Percentiles rank a stretch among this genome's conserved stretches.
These are phyloP conservation scores for Aureoboletus auriporus DNA, from an alignment of 768 basidiomycete genomes.

Conservation along the genomic window DNA sequence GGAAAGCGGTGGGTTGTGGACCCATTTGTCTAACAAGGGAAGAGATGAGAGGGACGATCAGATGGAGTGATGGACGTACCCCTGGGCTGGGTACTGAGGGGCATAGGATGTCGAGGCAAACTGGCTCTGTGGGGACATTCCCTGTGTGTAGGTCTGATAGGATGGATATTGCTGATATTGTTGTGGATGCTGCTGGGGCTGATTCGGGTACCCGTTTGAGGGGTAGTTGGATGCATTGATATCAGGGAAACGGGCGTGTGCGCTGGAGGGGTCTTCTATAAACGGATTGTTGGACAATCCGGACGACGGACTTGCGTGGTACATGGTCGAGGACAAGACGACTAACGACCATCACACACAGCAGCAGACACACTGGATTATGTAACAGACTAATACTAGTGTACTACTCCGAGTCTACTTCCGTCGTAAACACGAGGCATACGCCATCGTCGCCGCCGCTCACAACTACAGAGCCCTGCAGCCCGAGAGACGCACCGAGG, in stretches of 20 bases:
- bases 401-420: conserved; percentile 19
- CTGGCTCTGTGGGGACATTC: conserved; percentile 18
- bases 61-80: conserved; percentile 11
- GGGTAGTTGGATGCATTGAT: conserved; percentile 35
- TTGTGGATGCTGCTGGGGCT: conserved; percentile 33
- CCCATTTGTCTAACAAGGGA: conserved; percentile 22
- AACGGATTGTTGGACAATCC: conserved; percentile 66
- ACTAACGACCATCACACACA: too few species aligned
- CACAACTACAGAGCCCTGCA: conserved; percentile 68
- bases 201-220: conserved; percentile 22
- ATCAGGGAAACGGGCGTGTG: conserved; percentile 61
- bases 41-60: background rate
- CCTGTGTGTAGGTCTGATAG: conserved; percentile 18
- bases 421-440: conserved; percentile 80
- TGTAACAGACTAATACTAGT: too few species aligned
- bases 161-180: conserved; percentile 33
- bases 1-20: conserved; percentile 37
- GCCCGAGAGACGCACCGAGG: conserved; percentile 67
- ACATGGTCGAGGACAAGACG: conserved; percentile 28
- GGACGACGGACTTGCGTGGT: conserved; percentile 21
- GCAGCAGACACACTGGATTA: too few species aligned
- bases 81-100: conserved; percentile 22
- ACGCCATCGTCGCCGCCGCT: conserved; percentile 90
- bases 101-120: conserved; percentile 20
- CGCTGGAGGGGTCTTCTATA: conserved; percentile 45